phyloP scores from a whole-genome alignment of 805 yeast species.

The Candida coleopterorum region DNA sequence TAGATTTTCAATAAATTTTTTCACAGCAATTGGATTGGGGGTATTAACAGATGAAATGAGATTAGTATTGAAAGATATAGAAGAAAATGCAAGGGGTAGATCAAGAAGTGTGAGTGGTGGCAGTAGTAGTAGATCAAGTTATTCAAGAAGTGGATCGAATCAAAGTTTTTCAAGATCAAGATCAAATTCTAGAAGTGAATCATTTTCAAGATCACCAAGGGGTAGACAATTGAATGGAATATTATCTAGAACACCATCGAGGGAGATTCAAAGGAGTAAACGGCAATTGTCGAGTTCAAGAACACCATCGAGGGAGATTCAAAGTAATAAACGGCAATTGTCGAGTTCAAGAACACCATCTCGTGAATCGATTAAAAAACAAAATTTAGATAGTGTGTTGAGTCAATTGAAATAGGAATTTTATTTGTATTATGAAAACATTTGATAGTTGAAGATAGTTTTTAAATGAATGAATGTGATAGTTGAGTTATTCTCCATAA shows the following conservation, averaged over 20 bases:
- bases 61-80: conserved; percentile 29
- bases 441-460: too few relatives aligned
- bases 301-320: conserved; percentile 1
- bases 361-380: conserved; percentile 1
- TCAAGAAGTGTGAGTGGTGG: conserved; percentile 9
- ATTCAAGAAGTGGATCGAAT: conserved; percentile 11
- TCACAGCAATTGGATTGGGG: conserved; percentile 91
- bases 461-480: neutral
- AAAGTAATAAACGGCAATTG: neutral
- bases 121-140: conserved; percentile 12
- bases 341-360: conserved; percentile 10
- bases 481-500: too few relatives aligned
- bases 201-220: conserved; percentile 11
- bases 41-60: conserved; percentile 80
- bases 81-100: conserved; percentile 15
- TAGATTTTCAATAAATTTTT: conserved; percentile 80
- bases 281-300: conserved; percentile 9
- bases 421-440: too few relatives aligned
- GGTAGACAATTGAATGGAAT: conserved; percentile 10
- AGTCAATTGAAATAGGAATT: neutral
- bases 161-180: conserved; percentile 17
- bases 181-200: conserved; percentile 12
- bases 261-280: neutral
- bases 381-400: neutral
- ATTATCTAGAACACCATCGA: conserved; percentile 8